Base-by-base conservation (phyloP, 495 filamentous ascomycete genomes). In the Annulohypoxylon nitens region DNA sequence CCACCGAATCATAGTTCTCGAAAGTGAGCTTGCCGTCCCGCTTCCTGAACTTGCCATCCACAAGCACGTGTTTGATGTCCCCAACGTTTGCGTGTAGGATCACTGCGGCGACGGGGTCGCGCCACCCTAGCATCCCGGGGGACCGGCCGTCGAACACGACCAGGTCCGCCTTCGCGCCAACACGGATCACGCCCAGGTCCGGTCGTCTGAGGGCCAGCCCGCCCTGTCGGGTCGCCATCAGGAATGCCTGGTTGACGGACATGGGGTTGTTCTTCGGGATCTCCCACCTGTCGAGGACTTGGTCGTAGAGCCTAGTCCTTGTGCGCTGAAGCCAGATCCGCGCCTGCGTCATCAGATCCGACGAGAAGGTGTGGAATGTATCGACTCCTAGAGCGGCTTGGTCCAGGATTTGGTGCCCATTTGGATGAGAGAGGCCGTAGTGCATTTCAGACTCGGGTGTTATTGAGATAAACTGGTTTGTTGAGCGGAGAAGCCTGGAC, bases 81-180 rank as follows among this genome's bases (percentile, higher is more conserved):
- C 81, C 84, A 9, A 84, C 79, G 37, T 78, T 83, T 0, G 83
- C 79, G 61, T 88, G 86, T 59, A 88, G 70, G 2, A 88, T 78
- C 9, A 88, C 78, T 0, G 86, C 86, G 10, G 86, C 84, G 33
- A 88, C 82, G 3, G 86, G 84, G 63, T 88, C 86, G 20, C 54
- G 70, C 81, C 83, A 85, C 1, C 84, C 85, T 3, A 87, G 71
- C 82, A 88, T 75, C 4, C 70, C 69, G 4, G 86, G 85, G 2
- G 81, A 68, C 0, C 72, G 76, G 12, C 83, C 85, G 61, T 86
- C 76, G 76, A 85, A 87, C n/a, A 87, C 78, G 14, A 85, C 81
- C n/a, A 88, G 51, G 57, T 88, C 85, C 1, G 85, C 85, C 63
- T 83, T 83, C 1, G 83, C 82, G 6, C 84, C 85, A 1, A 77